phyloP scores from a whole-genome alignment of 129 eudicot genomes.

The Saussurea involucrata region DNA sequence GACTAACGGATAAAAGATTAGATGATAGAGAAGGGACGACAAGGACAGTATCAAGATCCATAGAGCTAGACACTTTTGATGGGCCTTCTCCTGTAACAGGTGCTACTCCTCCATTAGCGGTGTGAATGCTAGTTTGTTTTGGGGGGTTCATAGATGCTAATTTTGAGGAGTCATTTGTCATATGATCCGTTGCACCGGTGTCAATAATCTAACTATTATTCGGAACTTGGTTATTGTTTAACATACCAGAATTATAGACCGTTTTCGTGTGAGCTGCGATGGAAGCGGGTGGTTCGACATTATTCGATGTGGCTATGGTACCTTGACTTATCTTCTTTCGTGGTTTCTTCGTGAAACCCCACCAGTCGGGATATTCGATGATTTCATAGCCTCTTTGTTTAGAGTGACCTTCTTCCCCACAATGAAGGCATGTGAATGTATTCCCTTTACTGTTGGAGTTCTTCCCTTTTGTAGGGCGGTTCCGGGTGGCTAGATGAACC shows the following conservation, averaged over 20 bases:
- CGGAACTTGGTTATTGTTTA: too few relatives aligned
- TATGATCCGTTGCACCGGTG: not conserved
- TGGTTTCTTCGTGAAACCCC: constrained; percentile 16
- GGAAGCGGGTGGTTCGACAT: not conserved
- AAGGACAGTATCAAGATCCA: too few relatives aligned
- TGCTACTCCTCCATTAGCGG: not conserved
- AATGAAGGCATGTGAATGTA: not conserved
- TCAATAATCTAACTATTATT: too few relatives aligned
- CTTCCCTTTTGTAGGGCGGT: too few relatives aligned
- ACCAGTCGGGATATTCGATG: constrained; percentile 10
- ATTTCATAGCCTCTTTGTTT: constrained; percentile 11
- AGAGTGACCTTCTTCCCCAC: constrained; percentile 14
- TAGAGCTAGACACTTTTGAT: too few relatives aligned
- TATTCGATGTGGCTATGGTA: not conserved
- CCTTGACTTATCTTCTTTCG: constrained; percentile 5
- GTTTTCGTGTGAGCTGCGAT: not conserved
- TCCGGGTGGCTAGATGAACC: too few relatives aligned
- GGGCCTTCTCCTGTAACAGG: too few relatives aligned
- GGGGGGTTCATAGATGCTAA: too few relatives aligned
- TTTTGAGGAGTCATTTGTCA: not conserved
- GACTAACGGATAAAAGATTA: too few relatives aligned
- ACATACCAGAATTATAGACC: constrained; percentile 2
- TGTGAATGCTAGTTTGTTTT: too few relatives aligned
- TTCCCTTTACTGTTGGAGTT: too few relatives aligned
- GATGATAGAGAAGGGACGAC: too few relatives aligned